Evolutionary conservation across 768 basidiomycete species (phyloP).

Genomic region (Pisolithus tinctorius): DNA sequence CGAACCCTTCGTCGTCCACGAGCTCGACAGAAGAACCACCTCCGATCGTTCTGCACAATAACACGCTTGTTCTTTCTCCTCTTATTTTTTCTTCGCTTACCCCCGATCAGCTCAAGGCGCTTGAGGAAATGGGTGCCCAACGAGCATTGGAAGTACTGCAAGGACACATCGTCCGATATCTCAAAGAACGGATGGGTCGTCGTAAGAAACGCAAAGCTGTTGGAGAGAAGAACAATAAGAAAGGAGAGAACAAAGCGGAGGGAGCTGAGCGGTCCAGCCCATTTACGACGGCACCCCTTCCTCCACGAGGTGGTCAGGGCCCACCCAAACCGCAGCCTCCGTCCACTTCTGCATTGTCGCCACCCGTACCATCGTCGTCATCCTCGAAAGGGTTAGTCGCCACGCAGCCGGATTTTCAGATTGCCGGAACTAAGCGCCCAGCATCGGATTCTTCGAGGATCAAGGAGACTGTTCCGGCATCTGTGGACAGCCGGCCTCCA

Average conservation of each 20-base stretch:
- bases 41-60: constrained; percentile 79
- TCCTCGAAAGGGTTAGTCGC: not conserved
- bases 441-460: constrained; percentile 1
- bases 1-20: constrained; percentile 40
- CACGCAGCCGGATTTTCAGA: constrained; percentile 11
- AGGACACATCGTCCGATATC: constrained; percentile 74
- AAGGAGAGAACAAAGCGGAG: constrained; percentile 33
- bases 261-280: constrained; percentile 24
- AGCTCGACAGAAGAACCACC: constrained; percentile 35
- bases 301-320: constrained; percentile 15
- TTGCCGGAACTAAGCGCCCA: not conserved
- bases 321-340: not conserved
- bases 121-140: constrained; percentile 77
- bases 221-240: constrained; percentile 34
- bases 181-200: constrained; percentile 62
- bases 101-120: constrained; percentile 60
- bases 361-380: not conserved
- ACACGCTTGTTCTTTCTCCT: constrained; percentile 79
- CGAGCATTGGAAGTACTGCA: constrained; percentile 78
- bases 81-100: constrained; percentile 76
- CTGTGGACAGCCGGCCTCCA: constrained; percentile 18
- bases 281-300: constrained; percentile 42
- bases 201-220: constrained; percentile 34
- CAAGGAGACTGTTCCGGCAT: constrained; percentile 14
- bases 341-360: not conserved